These are phyloP conservation scores for Colletotrichum viniferum DNA, from an alignment of 2,329 filamentous ascomycete species.

Conservation along the genomic window DNA sequence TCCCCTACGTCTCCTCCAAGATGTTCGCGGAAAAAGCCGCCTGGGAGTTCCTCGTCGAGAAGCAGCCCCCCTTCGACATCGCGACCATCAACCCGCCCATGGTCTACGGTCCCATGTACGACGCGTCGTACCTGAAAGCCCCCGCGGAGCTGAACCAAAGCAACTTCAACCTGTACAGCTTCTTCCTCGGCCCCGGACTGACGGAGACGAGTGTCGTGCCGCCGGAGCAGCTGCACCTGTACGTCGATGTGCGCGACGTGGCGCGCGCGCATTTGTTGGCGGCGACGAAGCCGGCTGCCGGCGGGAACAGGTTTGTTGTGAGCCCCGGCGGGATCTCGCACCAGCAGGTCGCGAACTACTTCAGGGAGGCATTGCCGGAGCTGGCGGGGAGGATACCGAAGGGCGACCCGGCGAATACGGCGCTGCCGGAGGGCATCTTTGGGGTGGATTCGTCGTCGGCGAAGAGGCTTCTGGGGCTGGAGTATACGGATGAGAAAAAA, in stretches of 20 bases:
- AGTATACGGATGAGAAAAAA: slow-evolving; percentile 23
- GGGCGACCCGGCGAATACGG: slow-evolving; percentile 19
- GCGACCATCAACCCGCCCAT: slow-evolving; percentile 30
- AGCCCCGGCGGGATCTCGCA: slow-evolving; percentile 22
- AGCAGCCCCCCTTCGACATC: slow-evolving; percentile 38
- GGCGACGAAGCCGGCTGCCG: slow-evolving; percentile 25
- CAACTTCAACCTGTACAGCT: slow-evolving; percentile 7
- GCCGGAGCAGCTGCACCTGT: slow-evolving; percentile 24
- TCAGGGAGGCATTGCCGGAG: slow-evolving; percentile 22
- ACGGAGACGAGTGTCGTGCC: slow-evolving; percentile 13
- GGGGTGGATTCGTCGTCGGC: slow-evolving; percentile 20
- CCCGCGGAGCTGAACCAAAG: slow-evolving; percentile 6
- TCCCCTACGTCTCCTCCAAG: slow-evolving; percentile 48
- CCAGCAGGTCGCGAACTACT: slow-evolving; percentile 25
- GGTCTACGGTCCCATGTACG: slow-evolving; percentile 14
- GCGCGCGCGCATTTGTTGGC: slow-evolving; percentile 29
- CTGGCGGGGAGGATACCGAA: slow-evolving; percentile 24
- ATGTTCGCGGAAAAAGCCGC: slow-evolving; percentile 41
- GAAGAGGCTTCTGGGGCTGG: slow-evolving; percentile 24
- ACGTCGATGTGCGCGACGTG: slow-evolving; percentile 31
- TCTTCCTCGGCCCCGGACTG: background rate
- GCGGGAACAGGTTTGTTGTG: slow-evolving; percentile 28
- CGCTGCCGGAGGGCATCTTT: slow-evolving; percentile 23
- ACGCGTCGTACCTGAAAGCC: background rate
- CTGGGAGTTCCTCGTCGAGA: slow-evolving; percentile 36